Evolutionary conservation across 345 rosid species (phyloP).

Genomic region (Capsella bursapastoris): DNA sequence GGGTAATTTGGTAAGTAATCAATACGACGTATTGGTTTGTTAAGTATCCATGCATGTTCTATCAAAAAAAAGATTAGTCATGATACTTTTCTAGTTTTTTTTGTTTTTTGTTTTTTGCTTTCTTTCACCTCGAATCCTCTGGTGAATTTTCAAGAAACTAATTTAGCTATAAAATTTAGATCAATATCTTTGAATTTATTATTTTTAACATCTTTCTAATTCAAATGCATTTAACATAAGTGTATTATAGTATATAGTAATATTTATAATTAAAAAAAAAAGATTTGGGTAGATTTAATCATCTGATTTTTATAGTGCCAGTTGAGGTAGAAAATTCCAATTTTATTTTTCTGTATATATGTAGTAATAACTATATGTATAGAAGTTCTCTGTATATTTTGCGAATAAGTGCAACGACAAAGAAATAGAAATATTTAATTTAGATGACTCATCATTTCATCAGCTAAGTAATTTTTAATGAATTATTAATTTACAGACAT

Average conservation of each 20-base stretch:
- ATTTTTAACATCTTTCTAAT: not conserved
- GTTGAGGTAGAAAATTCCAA: not conserved
- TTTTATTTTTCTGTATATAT: not conserved
- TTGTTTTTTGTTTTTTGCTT: not conserved
- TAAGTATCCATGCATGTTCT: constrained; percentile 9
- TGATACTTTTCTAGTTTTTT: not conserved
- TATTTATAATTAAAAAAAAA: not conserved
- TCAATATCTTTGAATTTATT: not conserved
- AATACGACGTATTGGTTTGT: constrained; percentile 6
- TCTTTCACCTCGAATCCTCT: not conserved
- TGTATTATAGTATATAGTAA: not conserved
- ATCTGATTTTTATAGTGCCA: not conserved
- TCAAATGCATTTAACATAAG: not conserved
- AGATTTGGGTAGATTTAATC: not conserved
- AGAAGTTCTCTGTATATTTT: not conserved
- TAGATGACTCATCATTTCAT: not conserved
- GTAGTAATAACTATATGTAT: not conserved
- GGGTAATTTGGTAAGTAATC: constrained; percentile 25
- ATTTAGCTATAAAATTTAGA: not conserved
- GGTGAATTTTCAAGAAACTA: not conserved
- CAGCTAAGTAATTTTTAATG: not conserved
- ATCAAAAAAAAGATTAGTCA: not conserved
- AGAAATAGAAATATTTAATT: not conserved
- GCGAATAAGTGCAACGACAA: not conserved
- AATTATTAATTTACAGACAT: not conserved